These are phyloP conservation scores for Pseudohalonectria lignicola DNA, from an alignment of 2,329 filamentous ascomycete species.

Conservation along the genomic window DNA sequence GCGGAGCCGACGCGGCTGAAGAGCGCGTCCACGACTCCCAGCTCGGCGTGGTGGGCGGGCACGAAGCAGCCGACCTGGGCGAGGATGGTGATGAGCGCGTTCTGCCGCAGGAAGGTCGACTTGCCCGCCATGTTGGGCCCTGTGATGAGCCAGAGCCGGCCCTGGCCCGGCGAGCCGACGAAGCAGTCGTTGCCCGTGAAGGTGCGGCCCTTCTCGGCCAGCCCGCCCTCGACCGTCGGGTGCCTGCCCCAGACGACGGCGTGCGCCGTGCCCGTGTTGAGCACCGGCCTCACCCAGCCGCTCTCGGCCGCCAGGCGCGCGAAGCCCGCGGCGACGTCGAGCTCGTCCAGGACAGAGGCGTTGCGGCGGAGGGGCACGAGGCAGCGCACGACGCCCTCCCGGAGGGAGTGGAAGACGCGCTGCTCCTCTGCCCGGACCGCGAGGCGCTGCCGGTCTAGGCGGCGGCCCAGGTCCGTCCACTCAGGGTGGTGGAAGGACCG, in stretches of 20 bases:
- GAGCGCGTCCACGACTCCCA: slow-evolving; percentile 91
- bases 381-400: slow-evolving; percentile 66
- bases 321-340: slow-evolving; percentile 84
- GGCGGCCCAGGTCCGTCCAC: slow-evolving; percentile 73
- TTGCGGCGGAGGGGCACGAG: slow-evolving; percentile 82
- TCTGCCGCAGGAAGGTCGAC: slow-evolving; percentile 90
- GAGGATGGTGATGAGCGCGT: slow-evolving; percentile 85
- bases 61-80: slow-evolving; percentile 91
- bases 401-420: slow-evolving; percentile 63
- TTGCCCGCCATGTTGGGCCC: slow-evolving; percentile 99
- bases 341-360: slow-evolving; percentile 81
- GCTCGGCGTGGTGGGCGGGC: slow-evolving; percentile 72
- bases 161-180: slow-evolving; percentile 49
- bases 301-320: slow-evolving; percentile 69
- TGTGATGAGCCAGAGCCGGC: slow-evolving; percentile 57
- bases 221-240: slow-evolving; percentile 78
- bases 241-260: slow-evolving; percentile 80
- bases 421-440: slow-evolving; percentile 80
- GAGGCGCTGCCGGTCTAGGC: slow-evolving; percentile 65
- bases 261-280: slow-evolving; percentile 56
- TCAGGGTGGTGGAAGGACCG: slow-evolving; percentile 72
- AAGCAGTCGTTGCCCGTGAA: slow-evolving; percentile 60
- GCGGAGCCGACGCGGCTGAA: slow-evolving; percentile 90
- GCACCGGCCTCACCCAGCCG: slow-evolving; percentile 58
- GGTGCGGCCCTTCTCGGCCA: slow-evolving; percentile 55